These are phyloP conservation scores for Aspergillus ellipticus DNA, from an alignment of 495 filamentous ascomycete species.

Conservation along the genomic window DNA sequence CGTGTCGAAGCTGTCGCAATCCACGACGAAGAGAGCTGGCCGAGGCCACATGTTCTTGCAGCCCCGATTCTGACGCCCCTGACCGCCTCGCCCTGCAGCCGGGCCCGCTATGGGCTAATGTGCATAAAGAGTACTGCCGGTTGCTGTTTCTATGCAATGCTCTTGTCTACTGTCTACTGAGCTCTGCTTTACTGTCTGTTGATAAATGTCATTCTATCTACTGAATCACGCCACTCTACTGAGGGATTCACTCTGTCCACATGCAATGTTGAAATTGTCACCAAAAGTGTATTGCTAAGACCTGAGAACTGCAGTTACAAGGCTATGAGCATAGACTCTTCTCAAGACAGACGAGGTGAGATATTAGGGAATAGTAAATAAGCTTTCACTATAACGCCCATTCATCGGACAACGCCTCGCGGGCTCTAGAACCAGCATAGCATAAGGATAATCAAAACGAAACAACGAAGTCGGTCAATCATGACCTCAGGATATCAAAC, in stretches of 20 bases:
- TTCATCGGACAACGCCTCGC: neutral
- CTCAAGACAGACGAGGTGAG: too few species aligned
- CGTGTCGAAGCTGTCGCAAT: constrained; percentile 3
- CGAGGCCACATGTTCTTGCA: constrained; percentile 38
- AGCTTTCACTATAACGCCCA: neutral
- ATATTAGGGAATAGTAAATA: neutral
- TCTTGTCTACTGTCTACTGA: too few species aligned
- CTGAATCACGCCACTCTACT: too few species aligned
- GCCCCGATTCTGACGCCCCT: constrained; percentile 33
- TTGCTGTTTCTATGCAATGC: too few species aligned
- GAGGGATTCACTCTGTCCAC: neutral
- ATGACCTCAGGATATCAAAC: constrained; percentile 1
- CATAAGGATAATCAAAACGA: neutral
- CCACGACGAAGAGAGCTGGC: constrained; percentile 9
- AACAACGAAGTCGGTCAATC: neutral
- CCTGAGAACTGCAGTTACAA: too few species aligned
- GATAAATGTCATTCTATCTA: too few species aligned
- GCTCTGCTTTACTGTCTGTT: too few species aligned
- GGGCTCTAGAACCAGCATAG: neutral
- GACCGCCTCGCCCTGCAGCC: constrained; percentile 30
- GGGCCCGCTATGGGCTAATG: too few species aligned
- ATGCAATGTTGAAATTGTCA: too few species aligned
- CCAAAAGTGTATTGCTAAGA: too few species aligned
- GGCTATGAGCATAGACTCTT: too few species aligned
- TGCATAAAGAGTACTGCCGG: too few species aligned